Evolutionary conservation across 495 filamentous ascomycete genomes (phyloP).

Genomic region (Annulohypoxylon moriforme): DNA sequence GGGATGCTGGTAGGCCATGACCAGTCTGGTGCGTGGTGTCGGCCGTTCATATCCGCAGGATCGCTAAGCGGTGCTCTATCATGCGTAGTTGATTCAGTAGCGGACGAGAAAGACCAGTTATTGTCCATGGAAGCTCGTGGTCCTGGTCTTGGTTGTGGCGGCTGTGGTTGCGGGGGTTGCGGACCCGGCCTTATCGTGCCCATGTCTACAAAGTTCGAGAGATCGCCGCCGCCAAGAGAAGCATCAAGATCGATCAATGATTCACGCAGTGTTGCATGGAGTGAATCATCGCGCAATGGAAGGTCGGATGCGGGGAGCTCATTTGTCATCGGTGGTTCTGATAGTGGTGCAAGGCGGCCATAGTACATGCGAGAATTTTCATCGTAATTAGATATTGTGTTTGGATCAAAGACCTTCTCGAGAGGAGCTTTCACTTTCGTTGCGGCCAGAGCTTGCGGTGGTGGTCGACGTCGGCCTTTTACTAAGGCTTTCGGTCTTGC

Average conservation of each 20-base stretch:
- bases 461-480: constrained; percentile 59
- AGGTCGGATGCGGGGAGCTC: constrained; percentile 59
- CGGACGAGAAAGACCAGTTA: constrained; percentile 50
- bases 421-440: constrained; percentile 59
- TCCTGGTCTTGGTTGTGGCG: constrained; percentile 37
- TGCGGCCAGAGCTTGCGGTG: constrained; percentile 59
- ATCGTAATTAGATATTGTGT: constrained; percentile 67
- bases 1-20: constrained; percentile 66
- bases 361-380: constrained; percentile 66
- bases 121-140: constrained; percentile 57
- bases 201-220: constrained; percentile 68
- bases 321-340: constrained; percentile 38
- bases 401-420: constrained; percentile 68
- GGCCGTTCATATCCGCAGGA: constrained; percentile 57
- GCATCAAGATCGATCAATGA: constrained; percentile 69
- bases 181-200: constrained; percentile 66
- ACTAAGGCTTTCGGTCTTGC: constrained; percentile 51
- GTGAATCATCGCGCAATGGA: constrained; percentile 63
- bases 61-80: constrained; percentile 62
- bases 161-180: constrained; percentile 2
- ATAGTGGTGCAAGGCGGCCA: constrained; percentile 50
- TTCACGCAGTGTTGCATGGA: constrained; percentile 62
- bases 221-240: constrained; percentile 57
- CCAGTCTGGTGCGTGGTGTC: constrained; percentile 70
- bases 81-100: constrained; percentile 57